Evolutionary conservation across 257 asterid species (phyloP).

Genomic region (Solanum phureja): DNA sequence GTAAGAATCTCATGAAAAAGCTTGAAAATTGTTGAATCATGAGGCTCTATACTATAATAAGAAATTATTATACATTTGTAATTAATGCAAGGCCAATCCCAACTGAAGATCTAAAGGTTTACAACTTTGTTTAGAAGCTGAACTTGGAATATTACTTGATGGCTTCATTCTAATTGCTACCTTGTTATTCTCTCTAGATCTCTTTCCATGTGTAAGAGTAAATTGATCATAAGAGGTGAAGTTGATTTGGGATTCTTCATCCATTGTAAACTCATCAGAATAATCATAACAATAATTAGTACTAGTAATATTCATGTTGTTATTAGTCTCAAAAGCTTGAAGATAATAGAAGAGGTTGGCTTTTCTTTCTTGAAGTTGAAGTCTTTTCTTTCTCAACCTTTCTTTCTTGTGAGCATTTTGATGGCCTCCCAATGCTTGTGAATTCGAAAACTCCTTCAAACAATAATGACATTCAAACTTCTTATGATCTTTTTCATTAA

Average conservation of each 20-base stretch:
- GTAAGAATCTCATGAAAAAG: background rate
- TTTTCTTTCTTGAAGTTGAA: constrained; percentile 72
- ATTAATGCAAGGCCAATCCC: constrained; percentile 47
- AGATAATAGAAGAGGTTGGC: constrained; percentile 48
- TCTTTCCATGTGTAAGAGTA: constrained; percentile 24
- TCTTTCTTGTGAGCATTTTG: constrained; percentile 97
- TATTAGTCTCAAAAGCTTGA: constrained; percentile 30
- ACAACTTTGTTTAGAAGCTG: constrained; percentile 26
- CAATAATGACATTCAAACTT: constrained; percentile 79
- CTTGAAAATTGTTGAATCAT: background rate
- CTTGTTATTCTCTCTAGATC: constrained; percentile 11
- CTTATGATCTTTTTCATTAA: constrained; percentile 18
- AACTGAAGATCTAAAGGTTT: constrained; percentile 55
- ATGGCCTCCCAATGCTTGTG: constrained; percentile 94
- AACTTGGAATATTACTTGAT: constrained; percentile 5
- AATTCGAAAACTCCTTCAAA: constrained; percentile 51
- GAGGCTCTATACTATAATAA: background rate
- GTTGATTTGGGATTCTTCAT: constrained; percentile 52
- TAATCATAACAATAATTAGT: background rate
- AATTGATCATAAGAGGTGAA: constrained; percentile 29
- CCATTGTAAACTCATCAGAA: constrained; percentile 11
- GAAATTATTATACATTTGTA: constrained; percentile 7
- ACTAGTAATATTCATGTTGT: background rate
- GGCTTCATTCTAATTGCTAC: background rate
- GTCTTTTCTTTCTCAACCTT: constrained; percentile 68